phyloP scores from a whole-genome alignment of 352 stramenopile genomes.

The Thraustochytrium sp. region DNA sequence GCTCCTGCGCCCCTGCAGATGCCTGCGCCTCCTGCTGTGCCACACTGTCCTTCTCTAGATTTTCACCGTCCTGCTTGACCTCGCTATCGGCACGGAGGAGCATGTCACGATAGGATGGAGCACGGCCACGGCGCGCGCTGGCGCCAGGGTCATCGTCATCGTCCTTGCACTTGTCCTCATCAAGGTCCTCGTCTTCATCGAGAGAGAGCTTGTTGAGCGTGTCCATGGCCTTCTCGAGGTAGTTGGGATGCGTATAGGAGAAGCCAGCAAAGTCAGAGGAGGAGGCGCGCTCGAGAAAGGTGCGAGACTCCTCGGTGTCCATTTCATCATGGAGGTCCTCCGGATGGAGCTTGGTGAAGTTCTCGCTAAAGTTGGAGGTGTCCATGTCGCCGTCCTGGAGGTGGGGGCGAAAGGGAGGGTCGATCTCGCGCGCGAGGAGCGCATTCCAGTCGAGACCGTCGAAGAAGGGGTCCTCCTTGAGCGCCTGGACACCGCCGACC shows the following conservation, averaged over 20 bases:
- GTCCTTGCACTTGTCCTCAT: background rate
- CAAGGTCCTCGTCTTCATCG: background rate
- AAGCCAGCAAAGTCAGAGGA: conserved; percentile 17
- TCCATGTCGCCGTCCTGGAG: conserved; percentile 60
- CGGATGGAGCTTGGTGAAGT: conserved; percentile 19
- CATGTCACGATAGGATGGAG: background rate
- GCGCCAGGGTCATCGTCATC: background rate
- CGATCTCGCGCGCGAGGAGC: conserved; percentile 71
- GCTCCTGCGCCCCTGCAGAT: too few relatives aligned
- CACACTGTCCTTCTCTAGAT: too few relatives aligned
- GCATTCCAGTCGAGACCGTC: conserved; percentile 73
- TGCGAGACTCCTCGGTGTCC: background rate
- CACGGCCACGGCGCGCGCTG: background rate
- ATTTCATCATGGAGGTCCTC: background rate
- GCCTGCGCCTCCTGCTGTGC: too few relatives aligned
- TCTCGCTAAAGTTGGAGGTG: conserved; percentile 40
- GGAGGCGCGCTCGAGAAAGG: background rate
- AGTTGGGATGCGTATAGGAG: conserved; percentile 31
- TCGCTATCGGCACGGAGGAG: background rate
- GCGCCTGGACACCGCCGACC: conserved; percentile 65
- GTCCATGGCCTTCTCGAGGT: conserved; percentile 31
- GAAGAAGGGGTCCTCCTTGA: conserved; percentile 84
- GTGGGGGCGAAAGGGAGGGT: conserved; percentile 67
- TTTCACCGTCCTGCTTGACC: too few relatives aligned
- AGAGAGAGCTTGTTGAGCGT: background rate